phyloP scores from a whole-genome alignment of 148 eudicot species.

The Fagopyrum homotropicum region DNA sequence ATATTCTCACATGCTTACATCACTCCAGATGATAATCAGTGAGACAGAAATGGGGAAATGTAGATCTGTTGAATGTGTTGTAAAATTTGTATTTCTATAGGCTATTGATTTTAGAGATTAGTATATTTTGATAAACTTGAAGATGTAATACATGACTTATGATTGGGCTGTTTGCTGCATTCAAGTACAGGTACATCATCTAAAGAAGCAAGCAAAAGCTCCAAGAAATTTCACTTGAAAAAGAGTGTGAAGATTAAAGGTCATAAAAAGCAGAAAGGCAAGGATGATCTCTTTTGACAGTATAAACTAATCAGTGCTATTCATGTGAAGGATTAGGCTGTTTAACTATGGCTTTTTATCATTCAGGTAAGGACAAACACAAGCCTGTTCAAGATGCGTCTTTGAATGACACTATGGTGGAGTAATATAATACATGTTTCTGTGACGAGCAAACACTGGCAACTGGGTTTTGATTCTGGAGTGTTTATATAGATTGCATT shows the following conservation, averaged over 20 bases:
- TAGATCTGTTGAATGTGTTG: background rate
- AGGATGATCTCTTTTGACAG: background rate
- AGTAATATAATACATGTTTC: background rate
- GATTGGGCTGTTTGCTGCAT: background rate
- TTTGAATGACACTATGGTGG: background rate
- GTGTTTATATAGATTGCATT: background rate
- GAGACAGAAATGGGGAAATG: background rate
- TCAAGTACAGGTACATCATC: conserved; percentile 37
- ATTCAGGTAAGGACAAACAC: background rate
- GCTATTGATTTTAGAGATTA: background rate
- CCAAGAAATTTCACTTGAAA: conserved; percentile 57
- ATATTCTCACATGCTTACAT: too few species aligned
- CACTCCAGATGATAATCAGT: too few species aligned
- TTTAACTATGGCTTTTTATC: background rate
- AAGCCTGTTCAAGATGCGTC: background rate
- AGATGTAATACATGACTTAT: background rate
- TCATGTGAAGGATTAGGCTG: background rate
- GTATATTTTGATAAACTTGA: background rate
- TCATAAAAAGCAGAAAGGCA: conserved; percentile 56
- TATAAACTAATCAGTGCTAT: background rate
- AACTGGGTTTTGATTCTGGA: background rate
- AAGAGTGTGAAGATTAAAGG: conserved; percentile 59
- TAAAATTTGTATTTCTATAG: background rate
- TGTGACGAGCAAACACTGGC: background rate
- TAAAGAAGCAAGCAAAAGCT: conserved; percentile 31